A percentile compares a stretch with the other conserved stretches of the same genome.
These are phyloP conservation scores for Candida maltosa DNA, from an alignment of 805 yeast species.

Conservation along the genomic window DNA sequence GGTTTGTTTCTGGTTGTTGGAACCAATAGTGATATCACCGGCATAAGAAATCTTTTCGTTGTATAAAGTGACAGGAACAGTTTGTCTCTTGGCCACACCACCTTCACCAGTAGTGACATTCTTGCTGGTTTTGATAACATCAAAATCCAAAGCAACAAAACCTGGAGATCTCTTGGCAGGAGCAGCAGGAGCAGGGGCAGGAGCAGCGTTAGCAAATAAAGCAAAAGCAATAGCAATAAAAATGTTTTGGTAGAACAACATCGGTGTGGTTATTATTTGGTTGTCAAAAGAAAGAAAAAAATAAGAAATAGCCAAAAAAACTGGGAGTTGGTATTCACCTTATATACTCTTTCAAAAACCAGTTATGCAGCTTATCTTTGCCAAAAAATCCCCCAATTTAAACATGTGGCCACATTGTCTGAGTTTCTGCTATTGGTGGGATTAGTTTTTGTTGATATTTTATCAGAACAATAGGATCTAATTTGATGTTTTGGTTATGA, in stretches of 20 bases:
- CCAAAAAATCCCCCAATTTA: no score
- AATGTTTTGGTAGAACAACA: slow-evolving; percentile 2
- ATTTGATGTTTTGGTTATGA: no score
- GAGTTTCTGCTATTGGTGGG: no score
- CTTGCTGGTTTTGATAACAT: slow-evolving; percentile 2
- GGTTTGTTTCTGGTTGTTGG: slow-evolving; percentile 19
- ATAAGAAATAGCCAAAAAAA: no score
- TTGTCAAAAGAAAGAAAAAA: no score
- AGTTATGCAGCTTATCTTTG: no score
- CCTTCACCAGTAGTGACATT: slow-evolving; percentile 2
- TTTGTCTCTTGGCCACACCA: not conserved
- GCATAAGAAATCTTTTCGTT: slow-evolving; percentile 6
- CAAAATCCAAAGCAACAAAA: slow-evolving; percentile 8
- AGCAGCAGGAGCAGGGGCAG: slow-evolving; percentile 5
- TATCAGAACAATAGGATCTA: no score
- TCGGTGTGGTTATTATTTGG: slow-evolving; percentile 2
- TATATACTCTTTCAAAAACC: no score
- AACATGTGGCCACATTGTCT: no score
- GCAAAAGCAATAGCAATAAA: slow-evolving; percentile 9
- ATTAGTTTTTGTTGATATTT: no score
- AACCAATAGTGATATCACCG: slow-evolving; percentile 25
- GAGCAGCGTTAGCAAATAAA: slow-evolving; percentile 7
- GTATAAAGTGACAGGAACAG: slow-evolving; percentile 1
- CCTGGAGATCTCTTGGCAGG: slow-evolving; percentile 7
- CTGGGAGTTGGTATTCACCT: no score